phyloP scores from a whole-genome alignment of 768 basidiomycete species.

The Agrocybe pediades region DNA sequence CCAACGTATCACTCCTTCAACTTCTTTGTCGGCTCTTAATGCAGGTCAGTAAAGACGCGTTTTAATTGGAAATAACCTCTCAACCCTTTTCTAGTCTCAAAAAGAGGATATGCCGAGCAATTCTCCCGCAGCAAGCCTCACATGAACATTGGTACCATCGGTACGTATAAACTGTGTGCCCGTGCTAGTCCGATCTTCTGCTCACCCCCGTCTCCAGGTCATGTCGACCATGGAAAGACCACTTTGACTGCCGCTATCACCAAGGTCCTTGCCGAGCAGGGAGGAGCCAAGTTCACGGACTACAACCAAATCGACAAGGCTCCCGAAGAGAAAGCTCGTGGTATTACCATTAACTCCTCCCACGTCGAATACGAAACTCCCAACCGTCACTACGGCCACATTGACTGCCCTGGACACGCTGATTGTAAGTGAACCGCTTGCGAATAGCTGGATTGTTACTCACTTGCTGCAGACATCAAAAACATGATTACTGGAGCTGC shows the following conservation, averaged over 20 bases:
- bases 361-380: slow-evolving; percentile 98
- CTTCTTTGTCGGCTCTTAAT: slow-evolving; percentile 23
- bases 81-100: slow-evolving; percentile 36
- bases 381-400: slow-evolving; percentile 92
- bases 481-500: slow-evolving; percentile 99
- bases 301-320: slow-evolving; percentile 99
- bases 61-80: not conserved
- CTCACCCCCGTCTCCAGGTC: slow-evolving; percentile 48
- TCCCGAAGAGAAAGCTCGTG: slow-evolving; percentile 98
- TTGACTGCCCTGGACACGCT: slow-evolving; percentile 96
- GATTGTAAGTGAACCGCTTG: slow-evolving; percentile 65
- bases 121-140: slow-evolving; percentile 83
- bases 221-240: slow-evolving; percentile 98
- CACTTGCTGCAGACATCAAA: slow-evolving; percentile 68
- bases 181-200: not conserved
- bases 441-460: slow-evolving; percentile 8
- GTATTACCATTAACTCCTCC: slow-evolving; percentile 98
- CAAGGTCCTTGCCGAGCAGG: slow-evolving; percentile 79
- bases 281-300: slow-evolving; percentile 88
- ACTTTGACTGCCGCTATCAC: slow-evolving; percentile 96
- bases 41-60: slow-evolving; percentile 28
- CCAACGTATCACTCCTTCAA: slow-evolving; percentile 34
- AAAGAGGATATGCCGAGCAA: slow-evolving; percentile 77
- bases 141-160: slow-evolving; percentile 95
- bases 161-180: slow-evolving; percentile 43